phyloP scores from a whole-genome alignment of 2,329 filamentous ascomycete species.

The Fusarium lyarnte region DNA sequence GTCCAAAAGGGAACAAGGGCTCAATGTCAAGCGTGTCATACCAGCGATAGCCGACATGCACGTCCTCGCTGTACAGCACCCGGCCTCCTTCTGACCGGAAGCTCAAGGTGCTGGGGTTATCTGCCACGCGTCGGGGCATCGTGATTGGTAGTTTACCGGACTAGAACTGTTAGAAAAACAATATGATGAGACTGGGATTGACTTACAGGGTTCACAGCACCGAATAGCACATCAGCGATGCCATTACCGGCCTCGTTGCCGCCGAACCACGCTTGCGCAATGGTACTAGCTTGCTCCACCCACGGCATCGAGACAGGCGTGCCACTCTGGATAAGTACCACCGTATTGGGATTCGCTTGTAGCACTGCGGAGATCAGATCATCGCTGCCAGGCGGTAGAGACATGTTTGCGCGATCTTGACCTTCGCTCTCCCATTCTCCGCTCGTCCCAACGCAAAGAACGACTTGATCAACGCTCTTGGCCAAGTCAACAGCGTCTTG shows the following conservation, averaged over 20 bases:
- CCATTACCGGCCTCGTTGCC: conserved; percentile 1
- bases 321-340: not conserved
- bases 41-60: conserved; percentile 9
- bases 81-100: not conserved
- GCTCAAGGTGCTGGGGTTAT: not conserved
- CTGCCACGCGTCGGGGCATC: not conserved
- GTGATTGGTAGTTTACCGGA: not conserved
- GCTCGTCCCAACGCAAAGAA: not conserved
- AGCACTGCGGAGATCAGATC: not conserved
- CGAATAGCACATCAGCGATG: not conserved
- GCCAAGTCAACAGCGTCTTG: not conserved
- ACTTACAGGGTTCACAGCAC: not conserved
- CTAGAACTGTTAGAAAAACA: not conserved
- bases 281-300: not conserved
- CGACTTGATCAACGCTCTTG: not conserved
- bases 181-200: accelerated
- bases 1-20: not conserved
- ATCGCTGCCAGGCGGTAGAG: not conserved
- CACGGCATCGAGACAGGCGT: conserved; percentile 5
- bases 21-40: not conserved
- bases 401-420: not conserved
- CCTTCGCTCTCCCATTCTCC: conserved; percentile 10
- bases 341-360: not conserved
- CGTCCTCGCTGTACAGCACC: not conserved
- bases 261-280: not conserved